phyloP scores from a whole-genome alignment of 768 basidiomycete genomes.

The Psilocybe sp. region DNA sequence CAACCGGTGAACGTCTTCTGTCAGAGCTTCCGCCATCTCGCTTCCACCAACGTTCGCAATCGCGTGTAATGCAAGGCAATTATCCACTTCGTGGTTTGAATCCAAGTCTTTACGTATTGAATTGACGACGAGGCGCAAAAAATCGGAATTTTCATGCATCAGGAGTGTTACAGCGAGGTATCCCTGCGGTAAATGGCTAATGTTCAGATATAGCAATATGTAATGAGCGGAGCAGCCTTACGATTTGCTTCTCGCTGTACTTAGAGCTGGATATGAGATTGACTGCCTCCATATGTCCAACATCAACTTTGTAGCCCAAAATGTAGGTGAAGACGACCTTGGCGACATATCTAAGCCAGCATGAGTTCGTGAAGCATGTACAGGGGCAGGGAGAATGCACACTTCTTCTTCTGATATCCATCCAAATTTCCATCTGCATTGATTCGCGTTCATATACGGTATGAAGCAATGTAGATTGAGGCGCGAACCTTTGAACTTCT shows the following conservation, averaged over 20 bases:
- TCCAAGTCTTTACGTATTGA: slow-evolving; percentile 97
- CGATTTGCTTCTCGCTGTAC: slow-evolving; percentile 99
- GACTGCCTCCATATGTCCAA: slow-evolving; percentile 99
- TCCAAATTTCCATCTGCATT: slow-evolving; percentile 76
- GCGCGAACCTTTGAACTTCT: slow-evolving; percentile 89
- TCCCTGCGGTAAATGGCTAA: slow-evolving; percentile 52
- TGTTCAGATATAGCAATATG: not conserved
- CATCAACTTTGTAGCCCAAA: slow-evolving; percentile 96
- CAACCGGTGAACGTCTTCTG: slow-evolving; percentile 90
- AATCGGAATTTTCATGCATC: slow-evolving; percentile 99
- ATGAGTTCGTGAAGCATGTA: not conserved
- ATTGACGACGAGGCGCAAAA: slow-evolving; percentile 94
- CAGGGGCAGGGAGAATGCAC: slow-evolving; percentile 18
- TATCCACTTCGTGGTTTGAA: slow-evolving; percentile 90
- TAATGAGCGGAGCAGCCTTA: slow-evolving; percentile 36
- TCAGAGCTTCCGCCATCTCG: slow-evolving; percentile 97
- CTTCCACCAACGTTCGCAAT: slow-evolving; percentile 97
- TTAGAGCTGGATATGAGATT: slow-evolving; percentile 94
- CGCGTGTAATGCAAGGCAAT: slow-evolving; percentile 94
- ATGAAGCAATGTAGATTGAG: slow-evolving; percentile 2
- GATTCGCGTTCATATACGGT: slow-evolving; percentile 5
- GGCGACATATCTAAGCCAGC: slow-evolving; percentile 76
- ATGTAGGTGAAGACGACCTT: slow-evolving; percentile 99
- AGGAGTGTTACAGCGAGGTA: slow-evolving; percentile 95
- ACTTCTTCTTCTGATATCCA: slow-evolving; percentile 94